Base-by-base conservation (phyloP, 108 stramenopile species). In the Aurantiochytrium sp. region DNA sequence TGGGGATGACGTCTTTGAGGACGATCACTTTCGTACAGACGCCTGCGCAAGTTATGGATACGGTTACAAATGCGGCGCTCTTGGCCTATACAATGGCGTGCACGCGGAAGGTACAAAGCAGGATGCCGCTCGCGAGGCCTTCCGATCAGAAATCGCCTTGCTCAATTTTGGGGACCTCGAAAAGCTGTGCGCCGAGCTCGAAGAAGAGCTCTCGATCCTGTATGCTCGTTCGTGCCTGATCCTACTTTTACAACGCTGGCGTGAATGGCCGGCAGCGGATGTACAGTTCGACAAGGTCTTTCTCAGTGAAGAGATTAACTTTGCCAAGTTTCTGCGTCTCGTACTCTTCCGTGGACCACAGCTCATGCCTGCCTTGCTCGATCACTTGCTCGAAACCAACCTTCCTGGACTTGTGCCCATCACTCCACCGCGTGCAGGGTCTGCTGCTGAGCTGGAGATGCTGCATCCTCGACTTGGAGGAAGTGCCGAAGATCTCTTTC, bases 211-310 rank as follows among this genome's bases (percentile, higher is more conserved):
- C 5, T 90, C 91, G 6, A 91, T 90, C 23, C 60, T 90, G 29
- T 89, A 90, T n/a, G 90, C 90, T 45, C 91, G 90, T 64, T 87
- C 91, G n/a, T 90, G 88, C 35, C 71, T 91, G 29, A 14, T 91
- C 23, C 83, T 90, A 25, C 35, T 90, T 21, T 12, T 91, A n/a
- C 90, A 90, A 88, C 91, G 90, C 10, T 91, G 91, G 91, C 19
- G 76, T 12, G 76, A 83, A 23, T 83, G 76, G 76, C 76, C 76
- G 19, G 25, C 18, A 12, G 21, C 14, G 3, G 42, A 14, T 6
- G 64, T 69, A 3, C 35, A 69, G 35, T 69, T 69, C 25, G 64
- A 69, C 25, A 69, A 69, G 64, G 64, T 69, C 64, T 69, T 69
- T 4, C 45, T 53, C 10, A 6, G 25, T 18, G 76, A 53, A 23